Conservation (phyloP, 1,139 yeast genomes). For the Yamadazyma buinensis region DNA sequence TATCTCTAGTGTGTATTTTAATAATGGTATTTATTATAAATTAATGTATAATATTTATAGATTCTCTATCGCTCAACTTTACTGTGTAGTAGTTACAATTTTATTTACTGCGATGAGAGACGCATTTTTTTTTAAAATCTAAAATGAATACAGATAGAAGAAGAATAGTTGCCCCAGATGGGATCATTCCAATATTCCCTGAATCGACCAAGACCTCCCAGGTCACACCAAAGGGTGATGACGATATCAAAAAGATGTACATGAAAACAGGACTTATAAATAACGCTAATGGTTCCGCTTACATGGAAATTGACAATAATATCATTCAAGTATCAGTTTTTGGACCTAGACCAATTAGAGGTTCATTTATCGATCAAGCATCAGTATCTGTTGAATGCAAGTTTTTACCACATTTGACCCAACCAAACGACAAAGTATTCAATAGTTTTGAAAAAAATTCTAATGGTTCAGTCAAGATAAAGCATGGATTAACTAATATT, state of each 20-base stretch:
- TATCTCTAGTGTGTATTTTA: too few relatives aligned
- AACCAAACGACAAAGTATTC: constrained; percentile 31
- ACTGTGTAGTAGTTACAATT: too few relatives aligned
- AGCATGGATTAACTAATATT: constrained; percentile 37
- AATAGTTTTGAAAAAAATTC: constrained; percentile 16
- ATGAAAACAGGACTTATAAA: constrained; percentile 60
- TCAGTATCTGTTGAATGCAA: constrained; percentile 65
- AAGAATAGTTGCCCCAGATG: constrained; percentile 68
- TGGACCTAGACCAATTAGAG: constrained; percentile 87
- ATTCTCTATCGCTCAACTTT: too few relatives aligned
- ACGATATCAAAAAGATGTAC: constrained; percentile 36
- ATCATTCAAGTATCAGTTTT: constrained; percentile 69
- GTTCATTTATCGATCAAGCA: constrained; percentile 69
- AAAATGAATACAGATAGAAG: constrained; percentile 50
- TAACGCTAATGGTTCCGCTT: constrained; percentile 83
- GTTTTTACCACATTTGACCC: constrained; percentile 47
- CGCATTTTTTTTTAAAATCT: too few relatives aligned
- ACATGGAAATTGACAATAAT: constrained; percentile 63
- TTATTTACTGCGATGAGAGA: too few relatives aligned
- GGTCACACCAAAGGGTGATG: constrained; percentile 9
- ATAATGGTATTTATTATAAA: too few relatives aligned
- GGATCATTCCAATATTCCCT: constrained; percentile 38
- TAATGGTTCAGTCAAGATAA: constrained; percentile 19
- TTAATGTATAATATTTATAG: too few relatives aligned
- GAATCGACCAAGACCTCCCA: background rate